phyloP scores from a whole-genome alignment of 129 eudicot species.

The Pulicaria dysenterica region DNA sequence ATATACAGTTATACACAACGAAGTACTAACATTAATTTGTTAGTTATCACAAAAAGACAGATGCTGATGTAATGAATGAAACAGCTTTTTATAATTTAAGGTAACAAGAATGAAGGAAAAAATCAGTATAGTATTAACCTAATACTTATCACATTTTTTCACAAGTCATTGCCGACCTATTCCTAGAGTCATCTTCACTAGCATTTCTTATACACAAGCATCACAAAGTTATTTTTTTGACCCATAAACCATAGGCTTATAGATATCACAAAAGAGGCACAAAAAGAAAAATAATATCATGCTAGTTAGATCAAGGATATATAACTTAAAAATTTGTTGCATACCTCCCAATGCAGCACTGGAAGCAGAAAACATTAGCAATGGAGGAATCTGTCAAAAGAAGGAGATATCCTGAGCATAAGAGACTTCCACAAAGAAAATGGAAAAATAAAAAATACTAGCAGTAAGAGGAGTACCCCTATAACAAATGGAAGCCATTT shows the following conservation, averaged over 20 bases:
- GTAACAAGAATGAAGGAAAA: too few relatives aligned
- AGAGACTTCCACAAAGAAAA: not conserved
- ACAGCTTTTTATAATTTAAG: too few relatives aligned
- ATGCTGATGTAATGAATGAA: too few relatives aligned
- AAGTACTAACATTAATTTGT: too few relatives aligned
- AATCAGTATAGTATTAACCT: too few relatives aligned
- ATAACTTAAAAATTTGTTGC: constrained; percentile 2
- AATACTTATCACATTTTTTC: not conserved
- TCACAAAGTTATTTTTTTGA: constrained; percentile 7
- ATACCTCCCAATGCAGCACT: constrained; percentile 94
- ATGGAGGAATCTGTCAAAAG: constrained; percentile 76
- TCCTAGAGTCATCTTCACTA: not conserved
- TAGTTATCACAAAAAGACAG: too few relatives aligned
- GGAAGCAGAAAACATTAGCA: constrained; percentile 76
- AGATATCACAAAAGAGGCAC: not conserved
- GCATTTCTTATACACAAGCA: constrained; percentile 4
- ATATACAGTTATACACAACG: too few relatives aligned
- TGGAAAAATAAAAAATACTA: constrained; percentile 1
- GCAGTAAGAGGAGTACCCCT: constrained; percentile 62
- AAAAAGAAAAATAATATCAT: not conserved
- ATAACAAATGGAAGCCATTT: constrained; percentile 91
- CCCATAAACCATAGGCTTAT: constrained; percentile 7
- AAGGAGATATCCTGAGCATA: not conserved
- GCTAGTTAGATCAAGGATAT: constrained; percentile 15
- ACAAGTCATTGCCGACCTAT: not conserved